Evolutionary conservation across 192 early-diverging fungal genomes (phyloP).

Genomic region (Diversispora epigaea): DNA sequence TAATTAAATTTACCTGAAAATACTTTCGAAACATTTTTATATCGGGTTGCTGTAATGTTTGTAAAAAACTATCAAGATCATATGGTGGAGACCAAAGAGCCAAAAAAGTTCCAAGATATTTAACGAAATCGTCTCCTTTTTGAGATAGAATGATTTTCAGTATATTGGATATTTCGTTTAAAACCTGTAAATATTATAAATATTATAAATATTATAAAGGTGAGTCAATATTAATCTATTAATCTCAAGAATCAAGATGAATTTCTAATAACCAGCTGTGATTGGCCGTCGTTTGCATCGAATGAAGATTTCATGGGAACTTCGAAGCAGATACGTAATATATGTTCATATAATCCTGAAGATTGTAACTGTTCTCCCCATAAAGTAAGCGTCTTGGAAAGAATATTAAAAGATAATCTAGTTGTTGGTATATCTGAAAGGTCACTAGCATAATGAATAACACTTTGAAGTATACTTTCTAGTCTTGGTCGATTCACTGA

Average conservation of each 20-base stretch:
- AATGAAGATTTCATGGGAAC: constrained; percentile 74
- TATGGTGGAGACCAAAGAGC: constrained; percentile 54
- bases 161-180: constrained; percentile 58
- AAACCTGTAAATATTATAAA: constrained; percentile 27
- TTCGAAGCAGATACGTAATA: constrained; percentile 76
- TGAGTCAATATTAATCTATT: constrained; percentile 27
- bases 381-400: constrained; percentile 63
- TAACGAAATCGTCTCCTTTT: constrained; percentile 58
- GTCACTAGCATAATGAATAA: constrained; percentile 65
- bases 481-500: constrained; percentile 64
- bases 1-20: constrained; percentile 52
- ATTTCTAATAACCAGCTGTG: constrained; percentile 54
- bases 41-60: constrained; percentile 69
- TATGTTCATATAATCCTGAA: constrained; percentile 57
- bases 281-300: constrained; percentile 73
- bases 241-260: constrained; percentile 47
- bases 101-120: constrained; percentile 59
- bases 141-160: constrained; percentile 55
- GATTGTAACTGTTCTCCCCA: constrained; percentile 53
- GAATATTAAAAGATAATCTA: constrained; percentile 68
- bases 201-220: not conserved
- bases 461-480: constrained; percentile 62
- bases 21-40: constrained; percentile 71
- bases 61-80: constrained; percentile 68
- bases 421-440: constrained; percentile 58